A percentile compares a stretch with the other conserved stretches of the same genome.
Conservation (phyloP, 345 rosid genomes). For the Pugionium cornutum region DNA sequence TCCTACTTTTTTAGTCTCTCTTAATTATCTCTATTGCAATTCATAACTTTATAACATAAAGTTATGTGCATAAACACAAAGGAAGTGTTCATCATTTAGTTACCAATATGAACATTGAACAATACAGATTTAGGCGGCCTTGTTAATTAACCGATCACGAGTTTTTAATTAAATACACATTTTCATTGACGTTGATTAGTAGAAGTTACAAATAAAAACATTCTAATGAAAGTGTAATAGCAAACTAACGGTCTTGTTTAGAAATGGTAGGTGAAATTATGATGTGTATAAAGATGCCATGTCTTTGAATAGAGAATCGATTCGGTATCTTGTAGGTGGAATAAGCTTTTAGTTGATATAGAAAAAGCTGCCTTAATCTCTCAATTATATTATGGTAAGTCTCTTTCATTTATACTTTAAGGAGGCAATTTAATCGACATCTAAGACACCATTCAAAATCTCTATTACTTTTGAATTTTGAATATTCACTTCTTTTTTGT, state of each 20-base stretch:
- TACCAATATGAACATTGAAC: not conserved
- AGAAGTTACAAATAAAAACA: too few species aligned
- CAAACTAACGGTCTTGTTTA: not conserved
- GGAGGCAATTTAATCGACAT: slow-evolving; percentile 44
- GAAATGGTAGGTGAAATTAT: slow-evolving; percentile 1
- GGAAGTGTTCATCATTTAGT: slow-evolving; percentile 35
- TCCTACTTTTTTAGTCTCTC: slow-evolving; percentile 36
- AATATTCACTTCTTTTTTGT: slow-evolving; percentile 34
- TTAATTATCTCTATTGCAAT: slow-evolving; percentile 9
- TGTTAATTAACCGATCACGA: not conserved
- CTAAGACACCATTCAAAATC: slow-evolving; percentile 41
- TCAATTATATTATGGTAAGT: slow-evolving; percentile 41
- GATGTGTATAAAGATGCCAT: slow-evolving; percentile 22
- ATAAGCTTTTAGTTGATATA: slow-evolving; percentile 41
- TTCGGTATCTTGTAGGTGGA: slow-evolving; percentile 40
- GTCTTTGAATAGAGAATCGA: slow-evolving; percentile 39
- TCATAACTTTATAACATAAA: slow-evolving; percentile 14
- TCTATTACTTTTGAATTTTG: slow-evolving; percentile 41
- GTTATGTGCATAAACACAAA: slow-evolving; percentile 34
- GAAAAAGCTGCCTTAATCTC: slow-evolving; percentile 37
- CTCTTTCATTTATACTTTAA: slow-evolving; percentile 44
- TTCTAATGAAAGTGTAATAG: not conserved
- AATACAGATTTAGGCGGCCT: slow-evolving; percentile 1
- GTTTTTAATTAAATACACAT: not conserved
- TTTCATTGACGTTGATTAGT: too few species aligned